Evolutionary conservation across 1,139 yeast genomes (phyloP).

Genomic region (Candida neerlandica): DNA sequence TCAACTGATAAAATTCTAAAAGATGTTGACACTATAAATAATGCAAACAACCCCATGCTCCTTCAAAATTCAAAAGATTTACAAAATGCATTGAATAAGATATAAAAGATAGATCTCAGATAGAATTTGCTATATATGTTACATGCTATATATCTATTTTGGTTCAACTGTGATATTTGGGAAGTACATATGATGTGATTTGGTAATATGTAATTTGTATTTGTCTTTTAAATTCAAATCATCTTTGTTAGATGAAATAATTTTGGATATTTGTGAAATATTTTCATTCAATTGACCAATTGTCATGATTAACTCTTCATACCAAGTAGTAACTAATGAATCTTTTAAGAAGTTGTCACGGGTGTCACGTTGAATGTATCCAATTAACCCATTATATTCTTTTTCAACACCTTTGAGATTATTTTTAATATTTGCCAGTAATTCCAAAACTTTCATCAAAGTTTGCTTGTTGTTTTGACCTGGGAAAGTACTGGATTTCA

Average conservation of each 20-base stretch:
- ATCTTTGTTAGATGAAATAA: conserved; percentile 27
- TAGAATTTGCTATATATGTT: neutral
- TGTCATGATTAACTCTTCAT: conserved; percentile 9
- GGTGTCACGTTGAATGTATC: conserved; percentile 16
- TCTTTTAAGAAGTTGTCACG: conserved; percentile 24
- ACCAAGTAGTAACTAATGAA: conserved; percentile 15
- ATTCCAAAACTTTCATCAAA: conserved; percentile 16
- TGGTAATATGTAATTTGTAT: conserved; percentile 19
- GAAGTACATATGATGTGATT: conserved; percentile 44
- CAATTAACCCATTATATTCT: conserved; percentile 11
- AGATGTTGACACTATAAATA: conserved; percentile 26
- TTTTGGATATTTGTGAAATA: conserved; percentile 23
- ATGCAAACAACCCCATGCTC: conserved; percentile 13
- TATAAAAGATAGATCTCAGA: neutral
- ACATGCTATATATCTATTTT: conserved; percentile 1
- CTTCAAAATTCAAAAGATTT: conserved; percentile 11
- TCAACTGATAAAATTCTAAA: conserved; percentile 28
- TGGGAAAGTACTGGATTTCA: conserved; percentile 9
- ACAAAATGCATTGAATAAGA: conserved; percentile 8
- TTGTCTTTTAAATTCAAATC: conserved; percentile 17
- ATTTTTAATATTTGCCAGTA: conserved; percentile 14
- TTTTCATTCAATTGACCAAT: conserved; percentile 10
- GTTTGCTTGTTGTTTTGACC: conserved; percentile 11
- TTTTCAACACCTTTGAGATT: conserved; percentile 21
- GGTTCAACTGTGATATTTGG: conserved; percentile 31